Conservation (phyloP, 2,329 filamentous ascomycete genomes). For the Clarireedia homoeocarpa region DNA sequence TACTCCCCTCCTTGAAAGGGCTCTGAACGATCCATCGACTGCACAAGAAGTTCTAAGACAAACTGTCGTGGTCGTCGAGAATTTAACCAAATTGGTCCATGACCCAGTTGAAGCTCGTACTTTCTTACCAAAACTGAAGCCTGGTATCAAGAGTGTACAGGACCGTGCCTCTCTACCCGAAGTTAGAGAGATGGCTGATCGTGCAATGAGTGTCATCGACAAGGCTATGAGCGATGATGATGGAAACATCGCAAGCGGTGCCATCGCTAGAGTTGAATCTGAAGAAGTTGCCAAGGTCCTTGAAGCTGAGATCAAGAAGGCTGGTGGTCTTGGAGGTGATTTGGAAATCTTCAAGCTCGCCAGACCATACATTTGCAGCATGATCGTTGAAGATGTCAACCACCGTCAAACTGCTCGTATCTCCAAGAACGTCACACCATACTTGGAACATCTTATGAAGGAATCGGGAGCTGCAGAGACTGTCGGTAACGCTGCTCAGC, state of each 20-base stretch:
- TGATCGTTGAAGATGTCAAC: slow-evolving; percentile 85
- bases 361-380: slow-evolving; percentile 68
- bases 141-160: slow-evolving; percentile 65
- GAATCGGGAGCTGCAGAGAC: slow-evolving; percentile 50
- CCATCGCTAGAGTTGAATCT: slow-evolving; percentile 55
- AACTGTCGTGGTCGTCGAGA: slow-evolving; percentile 94
- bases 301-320: slow-evolving; percentile 66
- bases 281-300: slow-evolving; percentile 70
- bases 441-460: slow-evolving; percentile 64
- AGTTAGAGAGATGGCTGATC: slow-evolving; percentile 89
- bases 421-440: slow-evolving; percentile 59
- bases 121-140: slow-evolving; percentile 99
- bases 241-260: slow-evolving; percentile 43
- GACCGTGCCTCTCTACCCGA: slow-evolving; percentile 94
- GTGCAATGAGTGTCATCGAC: slow-evolving; percentile 80
- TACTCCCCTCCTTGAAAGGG: slow-evolving; percentile 88
- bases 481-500: slow-evolving; percentile 66
- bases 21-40: slow-evolving; percentile 84
- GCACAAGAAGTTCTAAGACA: slow-evolving; percentile 91
- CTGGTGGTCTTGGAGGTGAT: slow-evolving; percentile 53
- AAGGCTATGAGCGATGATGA: slow-evolving; percentile 79
- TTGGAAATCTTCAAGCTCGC: slow-evolving; percentile 59
- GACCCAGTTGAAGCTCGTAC: slow-evolving; percentile 85
- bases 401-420: slow-evolving; percentile 72
- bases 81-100: slow-evolving; percentile 96